These are phyloP conservation scores for Cryoendolithus antarcticus DNA, from an alignment of 2,329 filamentous ascomycete genomes.

Conservation along the genomic window DNA sequence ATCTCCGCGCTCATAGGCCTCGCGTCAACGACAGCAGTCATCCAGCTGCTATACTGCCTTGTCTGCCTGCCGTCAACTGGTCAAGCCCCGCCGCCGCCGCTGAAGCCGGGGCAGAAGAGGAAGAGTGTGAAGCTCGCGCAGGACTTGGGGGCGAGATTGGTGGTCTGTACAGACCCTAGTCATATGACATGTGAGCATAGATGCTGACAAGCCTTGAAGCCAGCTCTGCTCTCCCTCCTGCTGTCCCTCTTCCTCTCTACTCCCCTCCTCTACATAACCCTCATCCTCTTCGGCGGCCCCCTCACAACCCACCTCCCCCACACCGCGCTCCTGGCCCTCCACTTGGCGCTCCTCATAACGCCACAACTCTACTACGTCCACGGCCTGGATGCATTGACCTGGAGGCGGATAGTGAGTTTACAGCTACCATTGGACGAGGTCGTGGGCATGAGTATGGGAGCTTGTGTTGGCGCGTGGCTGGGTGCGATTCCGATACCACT, in stretches of 20 bases:
- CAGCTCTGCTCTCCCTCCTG: conserved; percentile 57
- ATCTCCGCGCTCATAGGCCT: conserved; percentile 48
- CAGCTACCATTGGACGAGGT: conserved; percentile 68
- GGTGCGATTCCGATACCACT: conserved; percentile 90
- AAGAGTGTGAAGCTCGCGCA: conserved; percentile 44
- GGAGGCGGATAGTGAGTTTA: conserved; percentile 57
- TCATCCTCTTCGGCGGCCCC: conserved; percentile 86
- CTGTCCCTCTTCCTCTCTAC: conserved; percentile 43
- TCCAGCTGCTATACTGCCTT: conserved; percentile 52
- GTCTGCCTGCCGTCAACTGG: conserved; percentile 46
- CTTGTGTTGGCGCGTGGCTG: conserved; percentile 72
- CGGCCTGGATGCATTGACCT: conserved; percentile 59
- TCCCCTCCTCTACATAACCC: conserved; percentile 45
- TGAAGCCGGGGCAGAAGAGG: conserved; percentile 36
- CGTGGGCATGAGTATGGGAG: conserved; percentile 71
- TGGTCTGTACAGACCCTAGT: conserved; percentile 24
- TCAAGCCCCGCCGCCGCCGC: conserved; percentile 19
- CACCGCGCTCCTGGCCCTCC: conserved; percentile 67
- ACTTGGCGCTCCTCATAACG: conserved; percentile 66
- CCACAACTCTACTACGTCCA: conserved; percentile 78
- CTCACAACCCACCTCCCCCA: conserved; percentile 67
- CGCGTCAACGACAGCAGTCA: conserved; percentile 48
- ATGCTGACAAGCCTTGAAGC: conserved; percentile 32
- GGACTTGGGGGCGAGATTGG: conserved; percentile 29
- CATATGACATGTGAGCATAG: not conserved